Evolutionary conservation across 2,329 filamentous ascomycete species (phyloP), one percentile per base, ranked within the genome.

Genomic region (Kalaharituber pfeilii): DNA sequence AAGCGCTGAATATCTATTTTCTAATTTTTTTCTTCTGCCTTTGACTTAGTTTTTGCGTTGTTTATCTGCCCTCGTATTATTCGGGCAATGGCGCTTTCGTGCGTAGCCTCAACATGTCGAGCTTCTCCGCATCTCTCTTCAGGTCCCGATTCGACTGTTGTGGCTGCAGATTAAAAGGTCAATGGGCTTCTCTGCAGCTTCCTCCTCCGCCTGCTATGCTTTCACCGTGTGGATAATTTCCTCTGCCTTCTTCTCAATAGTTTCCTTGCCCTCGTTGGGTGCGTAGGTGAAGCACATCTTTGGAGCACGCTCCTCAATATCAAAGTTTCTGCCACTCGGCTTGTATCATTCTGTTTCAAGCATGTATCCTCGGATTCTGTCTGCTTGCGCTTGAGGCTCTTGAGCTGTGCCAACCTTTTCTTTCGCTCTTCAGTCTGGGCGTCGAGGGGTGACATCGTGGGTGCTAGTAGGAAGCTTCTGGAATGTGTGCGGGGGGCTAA

Each of bases 131-230:
- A 67, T 96, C 87, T 55, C 91, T 75, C 72, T 94, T 95, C 62
- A 98, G 69, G 67, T 98, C 91, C 91, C 91, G 98, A 68, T 98
- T 98, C 1, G 89, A 87, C 69, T 94, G 94, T 71, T 94, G 96
- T 0, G 93, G 91, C 69, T 95, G 91, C 60, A 98, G 71, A 66
- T 89, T 94, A 73, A 94, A 51, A 98, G 69, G 68, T 98, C 91
- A 52, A 98, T 80, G 22, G 84, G 82, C 66, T 82, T 81, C 39
- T 86, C 83, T n/a, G 73, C 75, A 57, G 82, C 78, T 62, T 78
- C 76, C 5, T 85, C 83, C 57, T 85, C 79, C 55, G 73, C 71
- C 2, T 75, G 73, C 59, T 76, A 71, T 63, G 72, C 67, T 57
- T 72, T 70, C 51, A 73, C 70, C 63, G 81, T 76, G 28, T 72